Conservation (phyloP, 257 asterid species). For the Solanum rostratum region DNA sequence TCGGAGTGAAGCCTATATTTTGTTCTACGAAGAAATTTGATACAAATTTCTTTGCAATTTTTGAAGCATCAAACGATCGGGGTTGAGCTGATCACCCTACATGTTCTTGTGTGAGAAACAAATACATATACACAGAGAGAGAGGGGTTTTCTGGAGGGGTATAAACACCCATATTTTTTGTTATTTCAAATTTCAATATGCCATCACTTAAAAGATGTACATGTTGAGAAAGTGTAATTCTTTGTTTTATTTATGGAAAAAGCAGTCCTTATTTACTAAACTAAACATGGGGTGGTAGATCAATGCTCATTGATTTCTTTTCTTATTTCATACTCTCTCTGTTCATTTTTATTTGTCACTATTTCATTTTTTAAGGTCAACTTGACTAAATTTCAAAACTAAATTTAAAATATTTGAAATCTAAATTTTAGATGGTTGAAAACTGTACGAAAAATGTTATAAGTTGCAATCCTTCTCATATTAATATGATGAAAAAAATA, state of each 20-base stretch:
- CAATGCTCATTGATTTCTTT: neutral
- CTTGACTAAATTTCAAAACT: no score
- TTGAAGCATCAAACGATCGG: slow-evolving; percentile 14
- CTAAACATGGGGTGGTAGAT: neutral
- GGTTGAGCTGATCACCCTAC: neutral
- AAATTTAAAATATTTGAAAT: no score
- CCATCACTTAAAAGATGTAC: slow-evolving; percentile 8
- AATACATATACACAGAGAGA: neutral
- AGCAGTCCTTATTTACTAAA: neutral
- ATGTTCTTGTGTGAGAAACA: neutral
- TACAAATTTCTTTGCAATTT: slow-evolving; percentile 1
- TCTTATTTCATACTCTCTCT: neutral
- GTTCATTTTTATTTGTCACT: no score
- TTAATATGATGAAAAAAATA: no score
- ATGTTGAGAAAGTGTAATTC: neutral
- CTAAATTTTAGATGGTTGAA: no score
- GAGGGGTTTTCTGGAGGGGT: neutral
- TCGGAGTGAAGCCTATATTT: slow-evolving; percentile 62
- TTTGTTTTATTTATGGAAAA: neutral
- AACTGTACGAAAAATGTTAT: no score
- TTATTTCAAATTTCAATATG: slow-evolving; percentile 11
- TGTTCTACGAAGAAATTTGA: slow-evolving; percentile 70
- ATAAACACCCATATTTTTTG: slow-evolving; percentile 23
- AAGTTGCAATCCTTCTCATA: no score
- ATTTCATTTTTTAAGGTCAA: no score